Evolutionary conservation across 768 basidiomycete species (phyloP).

Genomic region (Kwoniella sp.): DNA sequence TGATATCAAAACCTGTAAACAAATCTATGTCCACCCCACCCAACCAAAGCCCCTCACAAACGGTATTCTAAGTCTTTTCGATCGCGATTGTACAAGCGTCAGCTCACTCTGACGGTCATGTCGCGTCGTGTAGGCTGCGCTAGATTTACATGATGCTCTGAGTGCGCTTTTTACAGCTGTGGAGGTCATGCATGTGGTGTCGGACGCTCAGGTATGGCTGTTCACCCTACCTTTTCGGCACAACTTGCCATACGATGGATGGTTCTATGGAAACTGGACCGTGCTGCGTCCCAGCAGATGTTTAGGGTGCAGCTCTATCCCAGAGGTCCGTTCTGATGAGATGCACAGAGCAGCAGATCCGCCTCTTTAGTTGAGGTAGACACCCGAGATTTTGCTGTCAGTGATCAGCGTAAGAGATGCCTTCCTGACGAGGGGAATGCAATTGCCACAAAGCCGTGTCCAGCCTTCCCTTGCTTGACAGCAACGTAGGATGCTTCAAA

Average conservation of each 20-base stretch:
- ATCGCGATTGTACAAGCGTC: background rate
- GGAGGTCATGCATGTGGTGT: background rate
- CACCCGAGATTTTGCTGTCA: no score
- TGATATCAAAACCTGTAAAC: slow-evolving; percentile 2
- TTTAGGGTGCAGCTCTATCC: no score
- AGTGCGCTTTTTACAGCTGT: background rate
- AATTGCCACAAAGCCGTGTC: no score
- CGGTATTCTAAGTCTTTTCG: background rate
- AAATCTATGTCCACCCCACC: slow-evolving; percentile 6
- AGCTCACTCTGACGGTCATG: background rate
- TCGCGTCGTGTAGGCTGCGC: background rate
- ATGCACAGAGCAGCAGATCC: no score
- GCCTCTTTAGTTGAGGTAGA: no score
- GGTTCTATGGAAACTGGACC: no score
- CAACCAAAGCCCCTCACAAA: background rate
- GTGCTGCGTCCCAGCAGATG: no score
- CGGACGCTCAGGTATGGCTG: background rate
- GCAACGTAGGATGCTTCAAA: no score
- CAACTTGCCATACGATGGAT: background rate
- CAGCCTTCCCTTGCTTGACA: no score
- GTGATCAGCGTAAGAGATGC: no score
- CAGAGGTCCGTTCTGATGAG: no score
- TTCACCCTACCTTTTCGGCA: background rate
- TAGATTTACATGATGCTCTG: background rate
- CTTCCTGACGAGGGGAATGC: no score